Conservation (phyloP, 305 asterid species). For the Lippia alba region DNA sequence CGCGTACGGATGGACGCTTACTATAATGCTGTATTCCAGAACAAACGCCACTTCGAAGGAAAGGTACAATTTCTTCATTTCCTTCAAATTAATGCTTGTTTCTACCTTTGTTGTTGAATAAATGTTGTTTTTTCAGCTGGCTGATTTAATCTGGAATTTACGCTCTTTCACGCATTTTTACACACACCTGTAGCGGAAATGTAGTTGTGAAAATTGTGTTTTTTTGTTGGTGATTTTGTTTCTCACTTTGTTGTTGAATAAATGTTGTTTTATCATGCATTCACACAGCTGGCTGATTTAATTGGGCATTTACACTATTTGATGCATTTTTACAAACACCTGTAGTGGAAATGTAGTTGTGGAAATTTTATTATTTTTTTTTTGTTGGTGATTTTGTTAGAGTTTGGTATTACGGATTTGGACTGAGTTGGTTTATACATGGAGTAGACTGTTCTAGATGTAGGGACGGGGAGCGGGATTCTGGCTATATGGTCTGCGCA, state of each 20-base stretch:
- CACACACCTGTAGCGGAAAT: neutral
- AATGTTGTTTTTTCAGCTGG: neutral
- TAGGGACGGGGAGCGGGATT: constrained; percentile 97
- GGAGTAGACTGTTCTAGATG: constrained; percentile 88
- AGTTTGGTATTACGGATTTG: constrained; percentile 10
- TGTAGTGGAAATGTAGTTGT: neutral
- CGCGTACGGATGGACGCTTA: constrained; percentile 98
- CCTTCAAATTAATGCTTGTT: neutral
- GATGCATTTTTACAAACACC: too few relatives aligned
- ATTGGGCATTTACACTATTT: neutral
- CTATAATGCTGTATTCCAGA: constrained; percentile 77
- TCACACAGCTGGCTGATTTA: neutral
- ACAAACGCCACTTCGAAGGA: constrained; percentile 80
- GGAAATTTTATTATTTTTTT: neutral
- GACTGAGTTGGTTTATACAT: constrained; percentile 49
- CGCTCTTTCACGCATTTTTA: neutral
- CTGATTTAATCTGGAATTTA: neutral
- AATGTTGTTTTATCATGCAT: neutral
- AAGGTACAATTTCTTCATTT: constrained; percentile 51
- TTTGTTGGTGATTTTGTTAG: constrained; percentile 5
- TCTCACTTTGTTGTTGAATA: neutral
- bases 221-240: neutral
- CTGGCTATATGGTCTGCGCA: constrained; percentile 98
- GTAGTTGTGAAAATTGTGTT: neutral
- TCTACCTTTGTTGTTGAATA: neutral